Conservation (phyloP, 805 yeast species). For the Yarrowia deformans region DNA sequence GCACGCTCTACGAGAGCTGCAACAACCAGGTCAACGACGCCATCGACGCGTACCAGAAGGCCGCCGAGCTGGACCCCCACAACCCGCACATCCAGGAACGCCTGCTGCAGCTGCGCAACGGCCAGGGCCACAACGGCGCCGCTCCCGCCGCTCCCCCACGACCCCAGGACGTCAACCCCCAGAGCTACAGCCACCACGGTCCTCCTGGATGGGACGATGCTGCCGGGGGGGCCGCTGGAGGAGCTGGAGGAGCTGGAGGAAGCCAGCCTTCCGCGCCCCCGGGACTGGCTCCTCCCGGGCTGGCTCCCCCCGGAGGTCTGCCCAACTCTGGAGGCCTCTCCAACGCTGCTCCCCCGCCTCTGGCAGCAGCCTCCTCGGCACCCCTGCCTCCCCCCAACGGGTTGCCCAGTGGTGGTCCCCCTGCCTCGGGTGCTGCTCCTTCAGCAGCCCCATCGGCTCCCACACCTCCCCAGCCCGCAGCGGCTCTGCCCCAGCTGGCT, state of each 20-base stretch:
- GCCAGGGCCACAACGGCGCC: constrained; percentile 44
- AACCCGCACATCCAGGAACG: constrained; percentile 95
- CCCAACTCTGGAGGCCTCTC: background rate
- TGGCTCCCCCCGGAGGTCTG: background rate
- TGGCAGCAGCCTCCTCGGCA: background rate
- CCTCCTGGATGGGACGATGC: constrained; percentile 58
- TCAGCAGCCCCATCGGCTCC: background rate
- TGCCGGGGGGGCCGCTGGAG: background rate
- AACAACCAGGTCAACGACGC: constrained; percentile 96
- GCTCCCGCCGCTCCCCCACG: constrained; percentile 61
- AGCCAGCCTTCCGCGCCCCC: background rate
- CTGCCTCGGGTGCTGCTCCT: background rate
- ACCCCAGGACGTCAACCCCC: constrained; percentile 64
- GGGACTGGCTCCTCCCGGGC: background rate
- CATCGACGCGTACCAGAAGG: constrained; percentile 94
- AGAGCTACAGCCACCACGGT: constrained; percentile 61
- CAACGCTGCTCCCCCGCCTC: background rate
- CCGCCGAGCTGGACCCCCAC: constrained; percentile 92
- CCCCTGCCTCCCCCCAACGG: constrained; percentile 22
- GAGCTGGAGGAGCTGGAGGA: background rate
- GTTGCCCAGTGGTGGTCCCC: no score
- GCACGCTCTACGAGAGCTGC: constrained; percentile 96
- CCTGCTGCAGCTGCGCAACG: constrained; percentile 71
- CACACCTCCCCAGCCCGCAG: constrained; percentile 10
- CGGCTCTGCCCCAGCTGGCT: constrained; percentile 21